phyloP scores from a whole-genome alignment of 805 yeast genomes.

The Ogataea parapolymorpha region DNA sequence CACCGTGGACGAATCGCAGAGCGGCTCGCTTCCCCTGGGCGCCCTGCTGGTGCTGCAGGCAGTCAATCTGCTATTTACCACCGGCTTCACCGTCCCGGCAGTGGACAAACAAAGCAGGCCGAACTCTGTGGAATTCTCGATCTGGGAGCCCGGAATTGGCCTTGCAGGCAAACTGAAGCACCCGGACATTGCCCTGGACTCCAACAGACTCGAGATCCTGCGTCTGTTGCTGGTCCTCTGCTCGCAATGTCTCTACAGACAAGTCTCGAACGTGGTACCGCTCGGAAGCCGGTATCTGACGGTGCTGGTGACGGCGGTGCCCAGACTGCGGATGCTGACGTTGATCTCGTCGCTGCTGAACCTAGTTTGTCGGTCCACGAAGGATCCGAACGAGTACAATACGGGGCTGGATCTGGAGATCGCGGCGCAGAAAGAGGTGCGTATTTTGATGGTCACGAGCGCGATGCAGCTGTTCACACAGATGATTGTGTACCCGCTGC shows the following conservation, averaged over 20 bases:
- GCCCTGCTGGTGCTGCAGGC: conserved; percentile 36
- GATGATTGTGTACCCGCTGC: conserved; percentile 62
- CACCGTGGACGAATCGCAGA: conserved; percentile 12
- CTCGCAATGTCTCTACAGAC: conserved; percentile 57
- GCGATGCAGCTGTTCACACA: conserved; percentile 60
- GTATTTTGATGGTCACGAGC: conserved; percentile 48
- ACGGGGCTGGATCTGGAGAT: conserved; percentile 40
- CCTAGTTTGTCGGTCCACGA: conserved; percentile 50
- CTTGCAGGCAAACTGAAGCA: conserved; percentile 24
- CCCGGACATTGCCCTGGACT: conserved; percentile 46
- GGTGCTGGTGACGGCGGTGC: conserved; percentile 47
- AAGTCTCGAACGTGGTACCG: conserved; percentile 39
- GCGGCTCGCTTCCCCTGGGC: conserved; percentile 33
- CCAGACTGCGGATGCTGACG: conserved; percentile 45
- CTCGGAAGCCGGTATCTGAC: conserved; percentile 63
- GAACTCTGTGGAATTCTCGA: conserved; percentile 35
- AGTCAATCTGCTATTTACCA: conserved; percentile 49
- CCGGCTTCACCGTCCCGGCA: conserved; percentile 51
- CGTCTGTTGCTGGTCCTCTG: conserved; percentile 57
- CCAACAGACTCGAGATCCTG: conserved; percentile 66
- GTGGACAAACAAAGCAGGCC: conserved; percentile 6
- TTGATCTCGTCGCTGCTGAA: conserved; percentile 71
- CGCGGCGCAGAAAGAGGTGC: conserved; percentile 34
- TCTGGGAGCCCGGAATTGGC: conserved; percentile 87
- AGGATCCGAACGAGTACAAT: conserved; percentile 33